Base-by-base conservation (phyloP, 805 yeast species). In the Pichia phayaonensis region DNA sequence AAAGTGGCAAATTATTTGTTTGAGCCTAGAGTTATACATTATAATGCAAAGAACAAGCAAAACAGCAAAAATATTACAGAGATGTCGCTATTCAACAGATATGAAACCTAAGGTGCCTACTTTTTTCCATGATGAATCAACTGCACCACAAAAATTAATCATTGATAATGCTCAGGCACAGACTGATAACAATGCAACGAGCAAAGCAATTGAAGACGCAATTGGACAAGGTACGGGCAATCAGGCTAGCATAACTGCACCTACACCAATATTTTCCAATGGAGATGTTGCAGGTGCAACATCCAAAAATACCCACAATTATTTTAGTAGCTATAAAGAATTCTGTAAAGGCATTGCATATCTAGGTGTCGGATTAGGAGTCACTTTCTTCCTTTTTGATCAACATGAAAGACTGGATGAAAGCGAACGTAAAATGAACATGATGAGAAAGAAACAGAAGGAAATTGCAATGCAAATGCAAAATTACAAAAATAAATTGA, bases 401-500 rank as follows among this genome's bases (percentile, higher is more conserved):
- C 59, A 54, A 36, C 44, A 50, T 22, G 65, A 61, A 44, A 58
- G 59, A 47, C 36, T 62, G 4, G 61, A 56, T 26, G 63, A 56
- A 22, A 43, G 55, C 34, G 63, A 60, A 42, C 51, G 58, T n/a
- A 64, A 65, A 46, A 48, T 59, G 49, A 40, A 46, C 15, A 38
- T 60, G 20, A 48, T 59, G 44, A 59, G 56, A 44, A 61, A 59
- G 51, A 59, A 55, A 22, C 67, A 65, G 44, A 62, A 57, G 44
- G 69, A 65, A n/a, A 54, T 72, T 49, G 78, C 80, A 58, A 70
- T 73, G 42, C 77, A 76, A 56, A 74, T 73, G 60, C 71, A 75
- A 45, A 72, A 71, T 27, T 76, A 75, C 43, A 69, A 77, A 51
- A 77, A 76, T 65, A 75, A 76, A 59, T 68, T 76, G 46, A 83